Evolutionary conservation across 2,329 filamentous ascomycete species (phyloP), one percentile per base, ranked within the genome.

Genomic region (Colletotrichum sp.): DNA sequence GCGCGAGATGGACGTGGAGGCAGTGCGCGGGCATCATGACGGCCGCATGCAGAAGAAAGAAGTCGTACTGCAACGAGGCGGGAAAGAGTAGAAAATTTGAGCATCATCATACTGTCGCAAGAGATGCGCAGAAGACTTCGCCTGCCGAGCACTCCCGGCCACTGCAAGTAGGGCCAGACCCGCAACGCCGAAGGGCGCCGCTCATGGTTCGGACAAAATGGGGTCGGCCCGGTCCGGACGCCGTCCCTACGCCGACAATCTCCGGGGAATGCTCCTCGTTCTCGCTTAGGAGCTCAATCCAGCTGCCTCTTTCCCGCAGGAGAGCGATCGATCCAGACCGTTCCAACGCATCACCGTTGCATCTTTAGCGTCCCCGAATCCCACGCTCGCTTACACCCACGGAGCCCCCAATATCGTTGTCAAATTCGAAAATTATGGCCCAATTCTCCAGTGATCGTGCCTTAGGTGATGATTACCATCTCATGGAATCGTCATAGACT

Each of bases 401-500:
- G 44, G n/a, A 52, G 44, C 44, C 44, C n/a, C 44, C 44, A 22
- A 13, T 8, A 52, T 52, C n/a, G 44, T 13, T n/a, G 44, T 52
- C 44, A 13, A 52, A 52, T 52, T 52, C n/a, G 44, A 52, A 52
- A 52, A 52, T 8, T 22, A 52, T 52, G 44, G 44, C 44, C 44
- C 44, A 0, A 1, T 22, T 52, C n/a, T 52, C 44, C n/a, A 25
- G 44, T 22, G 44, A 52, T 52, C 44, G 44, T 36, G 59, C 27
- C 30, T 39, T 19, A 25, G 39, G 67, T 65, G 49, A 71, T 57
- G 66, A 52, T 64, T 34, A 32, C 39, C 19, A 4, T 4, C 36
- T n/a, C 49, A 72, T 72, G 25, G 67, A 64, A 16, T 72, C 61
- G 72, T 75, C 72, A 75, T 75, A 63, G 73, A 75, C 66, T 27